A percentile compares a stretch with the other conserved stretches of the same genome.
These are phyloP conservation scores for Lindgomyces ingoldianus DNA, from an alignment of 495 filamentous ascomycete genomes.

Conservation along the genomic window DNA sequence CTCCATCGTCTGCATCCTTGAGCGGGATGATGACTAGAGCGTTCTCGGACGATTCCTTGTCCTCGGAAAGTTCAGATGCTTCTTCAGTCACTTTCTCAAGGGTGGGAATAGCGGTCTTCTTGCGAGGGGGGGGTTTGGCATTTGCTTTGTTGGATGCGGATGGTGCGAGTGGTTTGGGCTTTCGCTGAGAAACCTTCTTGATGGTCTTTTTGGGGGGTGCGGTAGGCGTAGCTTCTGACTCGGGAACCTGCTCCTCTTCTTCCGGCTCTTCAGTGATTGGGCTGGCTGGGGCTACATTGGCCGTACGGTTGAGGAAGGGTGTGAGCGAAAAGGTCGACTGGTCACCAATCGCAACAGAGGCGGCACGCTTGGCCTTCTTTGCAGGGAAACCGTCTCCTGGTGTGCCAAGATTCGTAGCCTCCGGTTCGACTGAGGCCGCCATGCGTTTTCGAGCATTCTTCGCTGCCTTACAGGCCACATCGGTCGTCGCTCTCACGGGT, in stretches of 20 bases:
- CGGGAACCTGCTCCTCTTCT: slow-evolving; percentile 31
- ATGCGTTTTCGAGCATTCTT: slow-evolving; percentile 53
- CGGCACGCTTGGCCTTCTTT: slow-evolving; percentile 48
- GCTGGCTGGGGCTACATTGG: slow-evolving; percentile 55
- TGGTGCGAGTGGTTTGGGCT: slow-evolving; percentile 39
- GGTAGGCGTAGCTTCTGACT: slow-evolving; percentile 36
- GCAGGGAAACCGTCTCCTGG: slow-evolving; percentile 59
- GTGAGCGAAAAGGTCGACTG: slow-evolving; percentile 93
- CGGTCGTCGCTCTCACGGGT: slow-evolving; percentile 5
- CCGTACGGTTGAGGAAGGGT: slow-evolving; percentile 81
- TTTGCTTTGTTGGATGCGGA: slow-evolving; percentile 36
- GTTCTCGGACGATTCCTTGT: slow-evolving; percentile 27
- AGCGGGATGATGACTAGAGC: slow-evolving; percentile 33
- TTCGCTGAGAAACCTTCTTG: slow-evolving; percentile 37
- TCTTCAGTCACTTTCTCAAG: slow-evolving; percentile 58
- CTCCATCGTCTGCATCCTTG: slow-evolving; percentile 25
- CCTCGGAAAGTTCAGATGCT: slow-evolving; percentile 39
- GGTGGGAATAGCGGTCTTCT: slow-evolving; percentile 45
- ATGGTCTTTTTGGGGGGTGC: slow-evolving; percentile 40
- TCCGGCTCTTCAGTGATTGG: slow-evolving; percentile 40
- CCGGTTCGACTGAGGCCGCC: slow-evolving; percentile 48
- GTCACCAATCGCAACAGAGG: slow-evolving; percentile 61
- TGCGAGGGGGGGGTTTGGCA: slow-evolving; percentile 44
- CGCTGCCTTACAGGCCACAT: slow-evolving; percentile 27
- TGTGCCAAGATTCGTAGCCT: slow-evolving; percentile 62